Evolutionary conservation across 2,329 filamentous ascomycete genomes (phyloP).

Genomic region (Colletotrichum aenigma): DNA sequence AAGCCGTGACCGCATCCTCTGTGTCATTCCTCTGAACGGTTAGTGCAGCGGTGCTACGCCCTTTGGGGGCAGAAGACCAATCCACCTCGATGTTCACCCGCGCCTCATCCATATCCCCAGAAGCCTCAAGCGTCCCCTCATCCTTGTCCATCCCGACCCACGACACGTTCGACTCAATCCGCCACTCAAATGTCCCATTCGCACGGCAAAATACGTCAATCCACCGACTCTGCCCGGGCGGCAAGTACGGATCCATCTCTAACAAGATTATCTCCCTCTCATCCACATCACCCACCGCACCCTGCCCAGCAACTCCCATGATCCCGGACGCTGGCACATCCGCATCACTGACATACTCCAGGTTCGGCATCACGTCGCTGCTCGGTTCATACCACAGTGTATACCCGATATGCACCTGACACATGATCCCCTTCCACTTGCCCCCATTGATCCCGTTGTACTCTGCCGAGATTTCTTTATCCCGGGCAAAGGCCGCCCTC

Average conservation of each 20-base stretch:
- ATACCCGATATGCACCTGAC: constrained; percentile 53
- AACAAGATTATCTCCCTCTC: not conserved
- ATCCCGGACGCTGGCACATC: not conserved
- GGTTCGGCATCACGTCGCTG: constrained; percentile 51
- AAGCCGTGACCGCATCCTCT: not conserved
- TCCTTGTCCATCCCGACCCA: not conserved
- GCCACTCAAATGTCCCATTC: not conserved
- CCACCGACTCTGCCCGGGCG: not conserved
- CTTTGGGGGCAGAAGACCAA: not conserved
- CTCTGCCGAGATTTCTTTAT: constrained; percentile 43
- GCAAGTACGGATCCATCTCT: not conserved
- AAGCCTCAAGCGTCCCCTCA: not conserved
- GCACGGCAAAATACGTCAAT: not conserved
- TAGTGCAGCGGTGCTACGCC: not conserved
- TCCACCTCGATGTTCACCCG: not conserved
- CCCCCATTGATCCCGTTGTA: constrained; percentile 46
- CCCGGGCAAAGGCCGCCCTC: constrained; percentile 44
- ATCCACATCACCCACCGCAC: not conserved
- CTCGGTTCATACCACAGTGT: constrained; percentile 56
- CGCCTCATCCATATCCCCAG: not conserved
- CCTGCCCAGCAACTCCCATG: not conserved
- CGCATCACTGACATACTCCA: constrained; percentile 22
- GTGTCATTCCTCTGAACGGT: not conserved
- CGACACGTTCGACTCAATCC: not conserved
- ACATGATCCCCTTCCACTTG: constrained; percentile 47